Percentiles rank a stretch among this genome's conserved stretches.
These are phyloP conservation scores for Plasmodium billcollinsi DNA, from an alignment of 169 alveolate genomes.

Conservation along the genomic window DNA sequence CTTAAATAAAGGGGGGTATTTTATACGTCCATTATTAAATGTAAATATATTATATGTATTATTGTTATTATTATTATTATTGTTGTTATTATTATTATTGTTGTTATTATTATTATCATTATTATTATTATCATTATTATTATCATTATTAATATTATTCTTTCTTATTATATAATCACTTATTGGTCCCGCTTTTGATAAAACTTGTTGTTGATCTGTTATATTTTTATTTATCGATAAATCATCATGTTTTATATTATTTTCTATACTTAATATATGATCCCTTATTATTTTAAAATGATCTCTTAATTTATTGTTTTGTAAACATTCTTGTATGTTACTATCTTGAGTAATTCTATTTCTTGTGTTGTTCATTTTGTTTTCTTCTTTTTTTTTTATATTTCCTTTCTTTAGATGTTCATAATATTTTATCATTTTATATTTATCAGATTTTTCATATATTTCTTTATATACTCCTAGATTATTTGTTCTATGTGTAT, in stretches of 20 bases:
- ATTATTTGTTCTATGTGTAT: conserved; percentile 13
- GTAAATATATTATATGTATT: conserved; percentile 10
- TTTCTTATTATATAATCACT: too few species aligned
- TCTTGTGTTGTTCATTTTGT: background rate
- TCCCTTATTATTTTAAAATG: background rate
- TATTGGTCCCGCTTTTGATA: too few species aligned
- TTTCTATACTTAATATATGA: too few species aligned
- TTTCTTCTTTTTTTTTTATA: background rate
- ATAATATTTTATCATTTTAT: conserved; percentile 28
- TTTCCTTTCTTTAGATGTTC: conserved; percentile 1
- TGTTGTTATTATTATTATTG: too few species aligned
- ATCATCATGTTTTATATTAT: too few species aligned
- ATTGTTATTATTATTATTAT: too few species aligned
- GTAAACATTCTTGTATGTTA: background rate
- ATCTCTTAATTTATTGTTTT: conserved; percentile 5
- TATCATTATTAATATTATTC: too few species aligned
- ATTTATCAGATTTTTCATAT: conserved; percentile 58
- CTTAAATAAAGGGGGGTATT: background rate
- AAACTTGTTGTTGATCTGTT: too few species aligned
- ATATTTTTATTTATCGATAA: too few species aligned
- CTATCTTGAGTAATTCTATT: background rate
- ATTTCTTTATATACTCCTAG: conserved; percentile 63
- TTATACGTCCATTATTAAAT: too few species aligned
- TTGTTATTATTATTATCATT: too few species aligned
- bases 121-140: background rate